Percentiles rank a stretch among this genome's conserved stretches.
phyloP scores from a whole-genome alignment of 192 early-diverging fungal genomes.

The Coemansia sp. region DNA sequence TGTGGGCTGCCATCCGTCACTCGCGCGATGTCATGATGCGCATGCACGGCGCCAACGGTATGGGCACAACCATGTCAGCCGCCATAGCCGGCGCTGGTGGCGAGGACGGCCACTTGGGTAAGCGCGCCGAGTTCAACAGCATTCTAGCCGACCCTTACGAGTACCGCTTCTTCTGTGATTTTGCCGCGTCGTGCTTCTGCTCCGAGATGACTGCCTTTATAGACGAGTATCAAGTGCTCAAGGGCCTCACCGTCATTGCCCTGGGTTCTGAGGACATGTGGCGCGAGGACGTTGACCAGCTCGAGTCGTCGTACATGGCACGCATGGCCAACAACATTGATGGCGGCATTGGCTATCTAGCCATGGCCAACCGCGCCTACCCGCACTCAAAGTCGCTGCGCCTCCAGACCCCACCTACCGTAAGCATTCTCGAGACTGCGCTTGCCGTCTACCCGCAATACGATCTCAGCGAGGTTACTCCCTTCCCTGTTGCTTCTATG shows the following conservation, averaged over 20 bases:
- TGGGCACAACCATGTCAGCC: conserved; percentile 31
- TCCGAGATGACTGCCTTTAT: conserved; percentile 52
- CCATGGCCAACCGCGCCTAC: conserved; percentile 27
- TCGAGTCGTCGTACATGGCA: conserved; percentile 31
- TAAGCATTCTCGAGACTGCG: conserved; percentile 46
- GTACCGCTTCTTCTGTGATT: conserved; percentile 52
- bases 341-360: conserved; percentile 24
- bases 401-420: conserved; percentile 44
- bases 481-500: conserved; percentile 47
- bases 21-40: conserved; percentile 39
- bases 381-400: conserved; percentile 19
- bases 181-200: conserved; percentile 55
- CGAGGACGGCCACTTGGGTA: conserved; percentile 19
- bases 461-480: conserved; percentile 30
- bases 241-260: conserved; percentile 32
- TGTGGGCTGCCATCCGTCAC: conserved; percentile 33
- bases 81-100: conserved; percentile 36
- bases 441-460: conserved; percentile 39
- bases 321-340: conserved; percentile 34
- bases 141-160: conserved; percentile 43
- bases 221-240: conserved; percentile 52
- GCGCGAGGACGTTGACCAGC: conserved; percentile 39
- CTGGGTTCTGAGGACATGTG: conserved; percentile 44
- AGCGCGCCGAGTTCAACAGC: conserved; percentile 40
- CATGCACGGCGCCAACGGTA: conserved; percentile 37